phyloP scores from a whole-genome alignment of 768 basidiomycete species.

The Sporobolomyces roseus region DNA sequence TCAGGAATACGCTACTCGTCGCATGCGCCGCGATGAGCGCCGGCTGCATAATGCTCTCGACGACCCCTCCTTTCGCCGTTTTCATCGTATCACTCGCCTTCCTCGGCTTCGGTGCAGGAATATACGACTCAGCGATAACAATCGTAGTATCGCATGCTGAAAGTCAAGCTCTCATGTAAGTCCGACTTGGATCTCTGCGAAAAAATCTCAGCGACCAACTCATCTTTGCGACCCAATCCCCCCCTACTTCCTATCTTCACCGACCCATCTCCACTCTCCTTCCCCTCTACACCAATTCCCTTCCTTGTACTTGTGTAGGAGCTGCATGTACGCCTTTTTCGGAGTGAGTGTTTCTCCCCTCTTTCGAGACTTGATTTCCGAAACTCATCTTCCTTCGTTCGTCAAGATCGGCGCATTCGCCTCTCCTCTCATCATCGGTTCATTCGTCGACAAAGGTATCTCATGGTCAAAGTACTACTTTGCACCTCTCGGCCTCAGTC shows the following conservation, averaged over 20 bases:
- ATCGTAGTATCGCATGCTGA: conserved; percentile 38
- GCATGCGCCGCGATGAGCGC: not conserved
- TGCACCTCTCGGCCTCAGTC: conserved; percentile 20
- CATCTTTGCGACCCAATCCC: too few species aligned
- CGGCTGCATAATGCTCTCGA: conserved; percentile 26
- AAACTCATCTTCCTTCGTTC: too few species aligned
- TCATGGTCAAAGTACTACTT: conserved; percentile 25
- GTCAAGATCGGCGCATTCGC: conserved; percentile 38
- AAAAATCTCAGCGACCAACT: too few species aligned
- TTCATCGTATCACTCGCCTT: conserved; percentile 30
- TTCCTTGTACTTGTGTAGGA: too few species aligned
- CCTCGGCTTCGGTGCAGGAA: conserved; percentile 34
- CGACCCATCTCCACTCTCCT: too few species aligned
- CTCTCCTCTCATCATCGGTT: conserved; percentile 40
- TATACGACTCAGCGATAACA: conserved; percentile 38
- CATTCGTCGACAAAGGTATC: conserved; percentile 27
- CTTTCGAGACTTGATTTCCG: too few species aligned
- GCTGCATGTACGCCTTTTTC: not conserved
- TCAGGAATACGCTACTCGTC: conserved; percentile 29
- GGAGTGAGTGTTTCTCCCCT: too few species aligned
- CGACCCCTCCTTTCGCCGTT: conserved; percentile 35
- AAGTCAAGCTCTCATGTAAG: conserved; percentile 17
- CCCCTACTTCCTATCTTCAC: too few species aligned
- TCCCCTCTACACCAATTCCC: too few species aligned
- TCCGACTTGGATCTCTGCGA: not conserved